Evolutionary conservation across 495 filamentous ascomycete genomes (phyloP).

Genomic region (Penicillium cinerascens): DNA sequence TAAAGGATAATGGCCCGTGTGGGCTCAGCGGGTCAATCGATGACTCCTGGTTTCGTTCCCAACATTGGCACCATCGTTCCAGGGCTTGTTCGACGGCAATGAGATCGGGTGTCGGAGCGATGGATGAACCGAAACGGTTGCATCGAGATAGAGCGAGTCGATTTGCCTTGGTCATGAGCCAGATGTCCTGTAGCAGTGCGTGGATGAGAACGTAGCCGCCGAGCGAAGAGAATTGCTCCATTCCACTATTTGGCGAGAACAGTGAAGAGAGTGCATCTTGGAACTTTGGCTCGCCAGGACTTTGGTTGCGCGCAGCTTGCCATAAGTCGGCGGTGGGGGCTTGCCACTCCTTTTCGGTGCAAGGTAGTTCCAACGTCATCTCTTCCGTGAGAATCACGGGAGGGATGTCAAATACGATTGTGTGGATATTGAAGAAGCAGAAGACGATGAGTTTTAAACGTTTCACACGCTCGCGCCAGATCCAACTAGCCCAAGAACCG

Average conservation of each 20-base stretch:
- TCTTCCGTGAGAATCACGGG: conserved; percentile 60
- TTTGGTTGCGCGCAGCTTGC: conserved; percentile 27
- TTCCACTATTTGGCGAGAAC: conserved; percentile 19
- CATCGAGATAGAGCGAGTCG: conserved; percentile 40
- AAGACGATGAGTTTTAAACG: conserved; percentile 48
- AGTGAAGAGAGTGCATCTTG: conserved; percentile 33
- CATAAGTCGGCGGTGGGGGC: conserved; percentile 25
- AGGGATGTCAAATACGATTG: conserved; percentile 48
- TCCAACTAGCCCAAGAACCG: conserved; percentile 49
- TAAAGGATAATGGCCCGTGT: conserved; percentile 62
- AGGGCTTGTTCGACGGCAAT: conserved; percentile 57
- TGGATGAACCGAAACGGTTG: conserved; percentile 32
- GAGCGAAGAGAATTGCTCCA: conserved; percentile 50
- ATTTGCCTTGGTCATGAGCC: conserved; percentile 58
- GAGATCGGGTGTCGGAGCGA: conserved; percentile 48
- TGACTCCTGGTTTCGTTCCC: conserved; percentile 54
- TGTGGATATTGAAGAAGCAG: conserved; percentile 49
- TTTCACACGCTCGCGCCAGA: conserved; percentile 38
- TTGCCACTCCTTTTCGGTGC: conserved; percentile 42
- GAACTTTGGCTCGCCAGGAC: conserved; percentile 29
- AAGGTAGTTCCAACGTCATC: conserved; percentile 57
- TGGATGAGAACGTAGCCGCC: conserved; percentile 68
- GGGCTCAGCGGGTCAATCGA: conserved; percentile 49
- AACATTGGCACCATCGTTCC: conserved; percentile 59
- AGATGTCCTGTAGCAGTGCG: conserved; percentile 67